Evolutionary conservation across 2,329 filamentous ascomycete genomes (phyloP), one percentile per base, ranked within the genome.

Genomic region (Colletotrichum truncatum): DNA sequence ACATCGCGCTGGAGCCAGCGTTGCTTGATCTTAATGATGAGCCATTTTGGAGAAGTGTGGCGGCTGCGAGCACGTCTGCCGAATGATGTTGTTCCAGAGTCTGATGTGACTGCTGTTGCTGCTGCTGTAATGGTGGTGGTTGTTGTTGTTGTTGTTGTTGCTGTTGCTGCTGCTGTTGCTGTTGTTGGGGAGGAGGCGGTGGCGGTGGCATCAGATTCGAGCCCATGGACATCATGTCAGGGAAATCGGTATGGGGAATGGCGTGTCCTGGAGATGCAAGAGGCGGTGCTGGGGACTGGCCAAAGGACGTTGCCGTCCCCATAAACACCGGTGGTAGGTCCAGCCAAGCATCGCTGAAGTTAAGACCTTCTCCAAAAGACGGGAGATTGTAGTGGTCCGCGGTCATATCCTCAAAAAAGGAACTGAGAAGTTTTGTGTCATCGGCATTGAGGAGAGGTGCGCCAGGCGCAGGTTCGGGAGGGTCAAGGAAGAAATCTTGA

Each of bases 241-340:
- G 69, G 41, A 73, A 72, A 14, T 71, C 57, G 6, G 66, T 49
- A 36, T 73, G 64, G 12, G 71, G 58, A 28, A 78, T 64, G 14
- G 70, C 70, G 12, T 74, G 68, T 14, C 74, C 68, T 4, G 73
- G 67, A 10, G 73, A 68, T 16, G 67, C 59, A 14, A 76, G 71
- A 6, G 74, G 68, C 36, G 74, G 71, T 12, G 80, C 77, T 34
- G 86, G 85, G 12, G 66, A 67, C 52, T 87, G 84, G 16, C 88
- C 88, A 68, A 87, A 86, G 3, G 88, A 90, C 18, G 89, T 90
- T 1, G 86, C 81, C 11, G 89, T 87, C 53, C 89, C 89, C 78
- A 92, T 86, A 68, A 91, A 88, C 51, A 84, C 84, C 2, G 89
- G 89, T 5, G 89, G 89, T 18, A 91, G 78, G 64, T 88, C 86